Evolutionary conservation across 768 basidiomycete species (phyloP).

Genomic region (Tephrocybe sp.): DNA sequence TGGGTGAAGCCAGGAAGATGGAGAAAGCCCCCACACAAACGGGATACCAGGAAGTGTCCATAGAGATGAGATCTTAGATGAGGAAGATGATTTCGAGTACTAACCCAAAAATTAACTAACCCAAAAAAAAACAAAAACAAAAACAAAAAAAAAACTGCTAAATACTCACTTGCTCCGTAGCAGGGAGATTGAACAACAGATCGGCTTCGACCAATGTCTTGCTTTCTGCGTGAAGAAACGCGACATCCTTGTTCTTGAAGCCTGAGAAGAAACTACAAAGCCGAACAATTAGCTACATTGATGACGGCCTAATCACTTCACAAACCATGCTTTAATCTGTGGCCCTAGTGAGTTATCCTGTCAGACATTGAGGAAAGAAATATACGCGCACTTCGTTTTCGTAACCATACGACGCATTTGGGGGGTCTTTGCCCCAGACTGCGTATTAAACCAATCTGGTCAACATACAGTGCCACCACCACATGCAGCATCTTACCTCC

Average conservation of each 20-base stretch:
- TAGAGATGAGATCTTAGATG: slow-evolving; percentile 25
- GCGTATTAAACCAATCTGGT: background rate
- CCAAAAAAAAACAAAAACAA: too few species aligned
- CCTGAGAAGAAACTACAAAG: slow-evolving; percentile 56
- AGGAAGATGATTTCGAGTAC: slow-evolving; percentile 32
- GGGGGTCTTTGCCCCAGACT: slow-evolving; percentile 55
- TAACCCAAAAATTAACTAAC: slow-evolving; percentile 7
- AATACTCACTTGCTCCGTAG: slow-evolving; percentile 59
- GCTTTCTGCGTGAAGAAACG: slow-evolving; percentile 65
- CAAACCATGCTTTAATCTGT: slow-evolving; percentile 44
- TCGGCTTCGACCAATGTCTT: slow-evolving; percentile 74
- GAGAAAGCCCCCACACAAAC: slow-evolving; percentile 26
- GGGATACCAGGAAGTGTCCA: slow-evolving; percentile 24
- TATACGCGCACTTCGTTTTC: slow-evolving; percentile 48
- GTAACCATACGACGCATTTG: slow-evolving; percentile 63
- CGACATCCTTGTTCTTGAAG: slow-evolving; percentile 71
- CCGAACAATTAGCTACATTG: background rate
- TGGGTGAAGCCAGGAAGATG: slow-evolving; percentile 25
- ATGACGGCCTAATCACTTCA: background rate
- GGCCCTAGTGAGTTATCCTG: background rate
- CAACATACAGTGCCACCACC: background rate
- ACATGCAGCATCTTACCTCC: slow-evolving; percentile 39
- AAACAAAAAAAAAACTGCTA: too few species aligned
- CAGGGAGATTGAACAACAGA: slow-evolving; percentile 77
- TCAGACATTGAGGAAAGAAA: background rate